Evolutionary conservation across 2,329 filamentous ascomycete species (phyloP).

Genomic region (Colletotrichum australisinense): DNA sequence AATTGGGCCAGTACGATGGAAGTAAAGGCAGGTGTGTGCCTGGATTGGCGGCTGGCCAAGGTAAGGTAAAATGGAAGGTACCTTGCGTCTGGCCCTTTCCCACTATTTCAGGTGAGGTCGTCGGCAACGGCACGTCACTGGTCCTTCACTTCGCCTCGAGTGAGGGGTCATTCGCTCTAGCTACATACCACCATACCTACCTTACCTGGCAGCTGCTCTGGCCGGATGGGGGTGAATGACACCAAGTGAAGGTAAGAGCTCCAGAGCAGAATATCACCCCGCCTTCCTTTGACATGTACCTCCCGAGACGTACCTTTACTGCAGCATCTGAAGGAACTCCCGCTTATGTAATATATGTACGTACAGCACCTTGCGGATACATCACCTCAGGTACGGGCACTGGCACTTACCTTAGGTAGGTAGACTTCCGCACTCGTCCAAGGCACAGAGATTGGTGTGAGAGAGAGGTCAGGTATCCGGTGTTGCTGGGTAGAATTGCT

Average conservation of each 20-base stretch:
- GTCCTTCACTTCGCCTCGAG: background rate
- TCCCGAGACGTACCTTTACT: background rate
- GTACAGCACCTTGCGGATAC: background rate
- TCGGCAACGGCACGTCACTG: background rate
- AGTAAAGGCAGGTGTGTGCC: background rate
- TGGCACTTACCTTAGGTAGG: background rate
- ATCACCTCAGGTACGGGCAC: background rate
- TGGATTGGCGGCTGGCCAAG: background rate
- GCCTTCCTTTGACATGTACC: too few species aligned
- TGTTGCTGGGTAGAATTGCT: background rate
- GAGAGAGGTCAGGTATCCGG: background rate
- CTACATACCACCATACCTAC: too few species aligned
- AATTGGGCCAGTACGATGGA: background rate
- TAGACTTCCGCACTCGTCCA: background rate
- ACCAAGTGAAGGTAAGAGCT: background rate
- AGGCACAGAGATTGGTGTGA: background rate
- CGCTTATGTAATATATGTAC: background rate
- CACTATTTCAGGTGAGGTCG: conserved; percentile 16
- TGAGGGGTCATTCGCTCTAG: background rate
- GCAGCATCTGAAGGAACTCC: background rate
- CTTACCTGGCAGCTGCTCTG: background rate
- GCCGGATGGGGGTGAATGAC: background rate
- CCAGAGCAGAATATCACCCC: background rate
- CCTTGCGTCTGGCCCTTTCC: background rate
- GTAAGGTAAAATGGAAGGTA: background rate